Base-by-base conservation (phyloP, 2,329 filamentous ascomycete genomes). In the Simplicillium aogashimaense region DNA sequence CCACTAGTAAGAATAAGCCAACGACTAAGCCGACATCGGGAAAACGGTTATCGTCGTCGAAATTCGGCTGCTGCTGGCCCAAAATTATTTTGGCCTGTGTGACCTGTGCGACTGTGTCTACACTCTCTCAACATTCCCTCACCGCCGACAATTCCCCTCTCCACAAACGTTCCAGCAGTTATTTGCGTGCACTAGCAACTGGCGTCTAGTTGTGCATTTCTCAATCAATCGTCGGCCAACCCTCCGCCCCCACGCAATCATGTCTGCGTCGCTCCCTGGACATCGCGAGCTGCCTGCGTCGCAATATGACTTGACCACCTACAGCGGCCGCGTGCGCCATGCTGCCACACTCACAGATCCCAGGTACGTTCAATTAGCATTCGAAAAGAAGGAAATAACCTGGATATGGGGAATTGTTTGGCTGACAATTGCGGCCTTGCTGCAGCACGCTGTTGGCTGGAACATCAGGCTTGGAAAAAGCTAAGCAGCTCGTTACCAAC, bases 241-340 rank as follows among this genome's bases (percentile, higher is more conserved):
- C 20, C 20, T 9, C 20, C 20, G 5, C 20, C 20, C 30, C 13
- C 4, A 32, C 28, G 11, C 30, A 36, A 57, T 43, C 40, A 83
- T 83, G 79, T 83, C 79, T 42, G 69, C 78, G 43, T 81, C 79
- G 17, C 61, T 83, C 28, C 77, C 78, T 37, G 79, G 79, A 44
- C 65, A 65, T 53, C 83, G 90, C 61, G 87, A 95, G 62, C 74
- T 95, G 48, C 92, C 92, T 45, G 78, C 81, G 42, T 98, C 92
- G 40, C 87, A 88, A 63, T 90, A 94, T 75, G 86, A 98, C 59
- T 73, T 98, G 55, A 78, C 65, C 58, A 95, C 89, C 36, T 98
- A 98, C 67, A 92, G 86, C 86, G 92, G 92, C 49, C 81, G 92
- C 43, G 92, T 97, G 56, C 78, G 76, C 65, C 90, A 98, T 68